Conservation (phyloP, 2,329 filamentous ascomycete genomes). For the Exophiala bonariae region DNA sequence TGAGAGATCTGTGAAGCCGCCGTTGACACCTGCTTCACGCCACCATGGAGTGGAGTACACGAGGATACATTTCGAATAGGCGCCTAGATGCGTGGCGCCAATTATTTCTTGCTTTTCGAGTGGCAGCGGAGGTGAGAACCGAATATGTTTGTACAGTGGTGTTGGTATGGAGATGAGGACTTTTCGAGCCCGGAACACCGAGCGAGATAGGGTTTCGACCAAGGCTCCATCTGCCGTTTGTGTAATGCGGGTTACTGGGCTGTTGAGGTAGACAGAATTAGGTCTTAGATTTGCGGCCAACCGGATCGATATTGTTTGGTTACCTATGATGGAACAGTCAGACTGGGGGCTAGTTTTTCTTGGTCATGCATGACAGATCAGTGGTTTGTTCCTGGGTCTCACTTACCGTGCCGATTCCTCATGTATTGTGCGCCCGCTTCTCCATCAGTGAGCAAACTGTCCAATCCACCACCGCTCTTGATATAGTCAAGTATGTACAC, state of each 20-base stretch:
- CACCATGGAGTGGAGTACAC: conserved; percentile 28
- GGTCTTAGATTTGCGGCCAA: conserved; percentile 1
- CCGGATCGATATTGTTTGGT: neutral
- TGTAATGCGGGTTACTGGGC: neutral
- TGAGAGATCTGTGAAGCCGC: conserved; percentile 35
- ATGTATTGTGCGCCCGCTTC: conserved; percentile 1
- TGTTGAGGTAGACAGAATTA: neutral
- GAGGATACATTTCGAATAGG: no score
- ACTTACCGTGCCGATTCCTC: conserved; percentile 1
- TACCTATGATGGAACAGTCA: neutral
- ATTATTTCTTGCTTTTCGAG: no score
- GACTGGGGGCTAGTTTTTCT: no score
- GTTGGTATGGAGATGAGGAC: no score
- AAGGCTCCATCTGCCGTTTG: neutral
- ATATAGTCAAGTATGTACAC: conserved; percentile 3
- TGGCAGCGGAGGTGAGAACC: no score
- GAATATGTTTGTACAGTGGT: no score
- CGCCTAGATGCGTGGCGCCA: no score
- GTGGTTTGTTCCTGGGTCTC: no score
- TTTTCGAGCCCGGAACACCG: neutral
- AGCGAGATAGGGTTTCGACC: neutral
- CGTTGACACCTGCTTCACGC: conserved; percentile 31
- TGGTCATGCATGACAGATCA: no score
- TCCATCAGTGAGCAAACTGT: neutral
- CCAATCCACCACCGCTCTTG: conserved; percentile 3